Percentiles rank a stretch among this genome's conserved stretches.
phyloP scores from a whole-genome alignment of 805 yeast species.

The Scheffersomyces stipitis region DNA sequence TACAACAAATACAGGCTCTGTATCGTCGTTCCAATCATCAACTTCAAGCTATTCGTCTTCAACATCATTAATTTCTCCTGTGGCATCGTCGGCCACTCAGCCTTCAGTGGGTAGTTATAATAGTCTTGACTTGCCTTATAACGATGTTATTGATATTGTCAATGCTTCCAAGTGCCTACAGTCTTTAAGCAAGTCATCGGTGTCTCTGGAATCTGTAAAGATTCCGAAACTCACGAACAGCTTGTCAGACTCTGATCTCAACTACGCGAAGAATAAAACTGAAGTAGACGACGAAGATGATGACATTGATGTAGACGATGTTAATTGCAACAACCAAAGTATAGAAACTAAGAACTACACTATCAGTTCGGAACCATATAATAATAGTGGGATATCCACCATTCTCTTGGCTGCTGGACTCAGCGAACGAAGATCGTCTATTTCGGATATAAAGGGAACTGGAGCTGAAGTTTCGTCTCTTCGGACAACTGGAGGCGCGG shows the following conservation, averaged over 20 bases:
- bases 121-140: neutral
- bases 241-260: neutral
- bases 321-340: too few relatives aligned
- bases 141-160: constrained; percentile 29
- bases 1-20: neutral
- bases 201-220: constrained; percentile 1
- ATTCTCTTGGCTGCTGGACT: constrained; percentile 30
- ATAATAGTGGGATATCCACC: constrained; percentile 25
- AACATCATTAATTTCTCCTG: neutral
- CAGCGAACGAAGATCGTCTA: constrained; percentile 4
- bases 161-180: constrained; percentile 39
- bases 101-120: neutral
- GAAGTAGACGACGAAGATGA: neutral
- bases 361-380: neutral
- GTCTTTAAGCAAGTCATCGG: constrained; percentile 17
- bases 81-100: neutral
- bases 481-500: neutral
- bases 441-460: neutral
- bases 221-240: constrained; percentile 2
- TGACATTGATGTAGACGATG: neutral
- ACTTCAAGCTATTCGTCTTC: neutral
- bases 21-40: too few relatives aligned
- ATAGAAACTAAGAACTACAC: neutral
- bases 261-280: neutral
- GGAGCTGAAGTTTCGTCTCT: neutral